Evolutionary conservation across 805 yeast species (phyloP).

Genomic region (Priceomyces haplophilus): DNA sequence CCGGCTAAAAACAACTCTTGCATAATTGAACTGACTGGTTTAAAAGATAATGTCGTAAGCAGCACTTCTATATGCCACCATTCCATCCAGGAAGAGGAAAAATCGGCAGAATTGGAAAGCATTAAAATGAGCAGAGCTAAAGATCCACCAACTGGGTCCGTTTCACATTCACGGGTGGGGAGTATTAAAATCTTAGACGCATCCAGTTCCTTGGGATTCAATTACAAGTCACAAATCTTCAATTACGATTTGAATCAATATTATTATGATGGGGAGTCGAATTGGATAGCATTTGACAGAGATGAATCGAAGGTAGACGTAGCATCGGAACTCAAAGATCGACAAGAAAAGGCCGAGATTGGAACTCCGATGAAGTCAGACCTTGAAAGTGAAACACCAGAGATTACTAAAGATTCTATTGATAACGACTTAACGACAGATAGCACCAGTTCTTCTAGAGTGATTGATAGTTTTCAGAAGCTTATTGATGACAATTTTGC

Average conservation of each 20-base stretch:
- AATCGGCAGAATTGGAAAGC: not conserved
- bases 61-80: not conserved
- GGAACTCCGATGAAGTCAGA: too few species aligned
- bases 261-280: constrained; percentile 19
- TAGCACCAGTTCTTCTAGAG: not conserved
- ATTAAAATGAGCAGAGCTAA: not conserved
- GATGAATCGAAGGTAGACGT: constrained; percentile 14
- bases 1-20: constrained; percentile 13
- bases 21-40: not conserved
- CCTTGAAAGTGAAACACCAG: not conserved
- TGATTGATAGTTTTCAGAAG: not conserved
- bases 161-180: not conserved
- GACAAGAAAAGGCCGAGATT: not conserved
- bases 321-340: not conserved
- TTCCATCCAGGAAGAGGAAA: not conserved
- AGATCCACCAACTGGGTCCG: not conserved
- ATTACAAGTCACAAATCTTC: not conserved
- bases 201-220: not conserved
- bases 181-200: constrained; percentile 4
- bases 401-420: not conserved
- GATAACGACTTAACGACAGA: too few species aligned
- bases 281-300: constrained; percentile 24
- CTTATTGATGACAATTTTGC: constrained; percentile 2
- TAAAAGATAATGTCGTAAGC: not conserved
- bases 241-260: not conserved